Base-by-base conservation (phyloP, 768 basidiomycete species). In the Tylopilus sp. region DNA sequence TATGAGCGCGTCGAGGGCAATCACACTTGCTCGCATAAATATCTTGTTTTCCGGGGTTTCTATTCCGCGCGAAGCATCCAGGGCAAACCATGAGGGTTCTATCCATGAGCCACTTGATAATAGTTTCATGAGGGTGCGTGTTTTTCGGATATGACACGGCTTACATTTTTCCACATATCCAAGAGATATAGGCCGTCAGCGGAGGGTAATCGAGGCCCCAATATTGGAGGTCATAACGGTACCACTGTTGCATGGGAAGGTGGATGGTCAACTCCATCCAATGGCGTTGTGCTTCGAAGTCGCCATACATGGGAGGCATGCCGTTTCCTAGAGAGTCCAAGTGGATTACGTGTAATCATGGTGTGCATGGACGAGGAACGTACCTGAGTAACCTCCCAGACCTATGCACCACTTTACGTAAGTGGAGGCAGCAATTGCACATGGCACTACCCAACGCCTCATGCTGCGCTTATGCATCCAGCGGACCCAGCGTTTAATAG, bases 141-240 rank as follows among this genome's bases (percentile, higher is more conserved):
- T 23, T 6, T 38, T 15, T 46, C 26, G 13, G 18, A 10, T 36
- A 53, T 63, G 68, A 26, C 67, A 62, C 7, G 64, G 56, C 87
- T 56, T 57, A 91, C 91, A 90, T 66, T 42, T 78, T 66, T 7
- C 91, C 91, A 64, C 86, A 92, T 44, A 89, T 28, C 86, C 87
- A 95, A 15, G 90, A 92, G 26, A 85, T 75, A 62, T 95, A 95
- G 3, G 91, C 95, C 3, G 94, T 97, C 55, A 97, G 62, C 3
- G 94, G 94, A 4, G 94, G 94, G 71, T 98, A 98, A 69, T 98
- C 95, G 45, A 98, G 75, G 0, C 91, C 91, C 95, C 95, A 98
- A 62, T 95, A 95, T 31, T 81, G 80, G 26, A 90, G 75, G 62
- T 95, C 90, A 67, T 93, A 90, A 1, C 72, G 83, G 68, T 98